These are phyloP conservation scores for Trichothecium roseum DNA, from an alignment of 2,329 filamentous ascomycete species.

Conservation along the genomic window DNA sequence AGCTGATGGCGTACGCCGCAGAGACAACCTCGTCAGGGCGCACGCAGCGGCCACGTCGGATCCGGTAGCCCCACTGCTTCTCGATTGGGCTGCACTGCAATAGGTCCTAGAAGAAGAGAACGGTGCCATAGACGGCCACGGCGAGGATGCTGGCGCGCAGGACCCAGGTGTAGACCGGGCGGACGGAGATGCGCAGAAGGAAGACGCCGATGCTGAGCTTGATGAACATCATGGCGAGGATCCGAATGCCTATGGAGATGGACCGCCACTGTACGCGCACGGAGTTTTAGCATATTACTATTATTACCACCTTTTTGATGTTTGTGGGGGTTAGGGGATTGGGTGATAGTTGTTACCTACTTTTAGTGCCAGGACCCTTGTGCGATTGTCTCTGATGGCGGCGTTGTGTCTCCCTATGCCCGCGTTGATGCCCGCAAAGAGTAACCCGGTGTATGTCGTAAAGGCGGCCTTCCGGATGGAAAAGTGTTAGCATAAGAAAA, in stretches of 20 bases:
- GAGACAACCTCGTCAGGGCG: conserved; percentile 29
- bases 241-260: conserved; percentile 37
- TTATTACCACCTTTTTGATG: neutral
- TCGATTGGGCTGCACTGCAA: conserved; percentile 40
- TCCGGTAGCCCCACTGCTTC: conserved; percentile 43
- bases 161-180: conserved; percentile 35
- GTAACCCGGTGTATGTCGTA: conserved; percentile 1
- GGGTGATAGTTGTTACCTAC: conserved; percentile 19
- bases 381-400: conserved; percentile 26
- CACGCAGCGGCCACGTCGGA: conserved; percentile 32
- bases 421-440: conserved; percentile 21
- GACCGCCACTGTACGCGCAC: conserved; percentile 45
- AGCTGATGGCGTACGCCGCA: conserved; percentile 40
- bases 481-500: no score
- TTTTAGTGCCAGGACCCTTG: conserved; percentile 34
- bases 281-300: no score
- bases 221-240: conserved; percentile 45
- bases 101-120: conserved; percentile 41
- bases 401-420: conserved; percentile 38
- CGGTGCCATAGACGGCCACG: conserved; percentile 33
- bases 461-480: conserved; percentile 3
- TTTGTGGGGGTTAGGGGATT: no score
- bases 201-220: conserved; percentile 46
- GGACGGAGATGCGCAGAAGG: conserved; percentile 34
- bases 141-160: conserved; percentile 34